Conservation (phyloP, 1,284 basidiomycete genomes). For the Papiliotrema fonsecae region DNA sequence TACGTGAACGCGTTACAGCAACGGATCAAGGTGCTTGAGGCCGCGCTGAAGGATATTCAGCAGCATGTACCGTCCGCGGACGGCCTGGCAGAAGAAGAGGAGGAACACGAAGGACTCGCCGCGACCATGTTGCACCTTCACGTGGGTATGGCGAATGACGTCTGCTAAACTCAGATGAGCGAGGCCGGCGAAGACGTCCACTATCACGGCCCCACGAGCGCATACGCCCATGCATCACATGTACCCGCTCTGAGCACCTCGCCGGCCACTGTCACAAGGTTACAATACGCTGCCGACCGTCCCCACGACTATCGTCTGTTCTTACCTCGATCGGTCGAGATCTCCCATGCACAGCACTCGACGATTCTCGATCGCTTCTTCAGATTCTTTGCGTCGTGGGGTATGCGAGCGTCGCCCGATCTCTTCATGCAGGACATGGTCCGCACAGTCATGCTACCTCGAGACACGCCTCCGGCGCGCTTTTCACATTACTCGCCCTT, state of each 20-base stretch:
- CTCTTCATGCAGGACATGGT: constrained; percentile 19
- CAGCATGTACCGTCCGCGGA: constrained; percentile 11
- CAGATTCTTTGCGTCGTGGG: constrained; percentile 27
- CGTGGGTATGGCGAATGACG: too few species aligned
- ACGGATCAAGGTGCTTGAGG: constrained; percentile 26
- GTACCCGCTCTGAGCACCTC: not conserved
- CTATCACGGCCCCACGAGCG: constrained; percentile 16
- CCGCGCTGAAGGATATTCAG: constrained; percentile 5
- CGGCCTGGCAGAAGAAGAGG: too few species aligned
- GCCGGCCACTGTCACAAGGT: too few species aligned
- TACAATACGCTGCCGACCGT: too few species aligned
- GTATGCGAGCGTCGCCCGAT: constrained; percentile 10
- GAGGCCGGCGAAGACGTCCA: not conserved
- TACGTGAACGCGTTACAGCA: constrained; percentile 26
- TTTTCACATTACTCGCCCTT: constrained; percentile 61
- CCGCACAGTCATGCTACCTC: not conserved
- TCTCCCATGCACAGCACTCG: constrained; percentile 22
- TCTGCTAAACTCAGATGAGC: too few species aligned
- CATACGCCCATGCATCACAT: constrained; percentile 13
- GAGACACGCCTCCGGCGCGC: constrained; percentile 4
- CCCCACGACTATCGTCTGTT: constrained; percentile 11
- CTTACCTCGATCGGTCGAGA: constrained; percentile 4
- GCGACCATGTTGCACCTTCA: too few species aligned
- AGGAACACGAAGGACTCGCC: too few species aligned
- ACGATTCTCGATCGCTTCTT: constrained; percentile 28